Conservation (phyloP, 371 early-diverging fungal species). For the Aphelidium insulamus region DNA sequence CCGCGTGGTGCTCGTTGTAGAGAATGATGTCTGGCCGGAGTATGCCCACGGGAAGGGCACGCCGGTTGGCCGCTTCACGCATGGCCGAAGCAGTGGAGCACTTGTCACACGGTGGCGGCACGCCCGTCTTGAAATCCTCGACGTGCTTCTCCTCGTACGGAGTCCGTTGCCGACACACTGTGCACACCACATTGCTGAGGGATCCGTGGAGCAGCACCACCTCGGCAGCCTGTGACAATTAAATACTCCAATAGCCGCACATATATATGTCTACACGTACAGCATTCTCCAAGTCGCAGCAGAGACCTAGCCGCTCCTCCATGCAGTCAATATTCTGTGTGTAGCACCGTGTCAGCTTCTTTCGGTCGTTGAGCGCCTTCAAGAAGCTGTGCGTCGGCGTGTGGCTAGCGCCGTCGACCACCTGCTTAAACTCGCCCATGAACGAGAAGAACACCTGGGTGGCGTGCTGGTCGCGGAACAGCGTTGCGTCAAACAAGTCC, state of each 20-base stretch:
- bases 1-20: conserved; percentile 88
- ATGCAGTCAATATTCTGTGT: conserved; percentile 95
- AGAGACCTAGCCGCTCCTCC: conserved; percentile 41
- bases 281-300: conserved; percentile 10
- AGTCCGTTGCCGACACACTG: conserved; percentile 38
- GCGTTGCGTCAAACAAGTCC: conserved; percentile 85
- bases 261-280: neutral
- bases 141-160: conserved; percentile 27
- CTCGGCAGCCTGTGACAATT: conserved; percentile 1
- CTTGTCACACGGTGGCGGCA: conserved; percentile 47
- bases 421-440: conserved; percentile 71
- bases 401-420: conserved; percentile 42
- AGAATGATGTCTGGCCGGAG: conserved; percentile 89
- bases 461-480: conserved; percentile 50
- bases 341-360: conserved; percentile 65
- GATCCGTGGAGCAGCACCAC: conserved; percentile 86
- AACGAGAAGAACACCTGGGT: conserved; percentile 80
- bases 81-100: conserved; percentile 32
- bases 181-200: conserved; percentile 61
- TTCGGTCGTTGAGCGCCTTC: conserved; percentile 35
- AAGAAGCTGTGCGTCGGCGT: conserved; percentile 80
- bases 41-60: conserved; percentile 50
- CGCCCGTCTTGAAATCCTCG: conserved; percentile 35
- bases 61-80: conserved; percentile 43
- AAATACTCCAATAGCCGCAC: neutral